phyloP scores from a whole-genome alignment of 2,329 filamentous ascomycete species.

The Sclerotinia subarctica region DNA sequence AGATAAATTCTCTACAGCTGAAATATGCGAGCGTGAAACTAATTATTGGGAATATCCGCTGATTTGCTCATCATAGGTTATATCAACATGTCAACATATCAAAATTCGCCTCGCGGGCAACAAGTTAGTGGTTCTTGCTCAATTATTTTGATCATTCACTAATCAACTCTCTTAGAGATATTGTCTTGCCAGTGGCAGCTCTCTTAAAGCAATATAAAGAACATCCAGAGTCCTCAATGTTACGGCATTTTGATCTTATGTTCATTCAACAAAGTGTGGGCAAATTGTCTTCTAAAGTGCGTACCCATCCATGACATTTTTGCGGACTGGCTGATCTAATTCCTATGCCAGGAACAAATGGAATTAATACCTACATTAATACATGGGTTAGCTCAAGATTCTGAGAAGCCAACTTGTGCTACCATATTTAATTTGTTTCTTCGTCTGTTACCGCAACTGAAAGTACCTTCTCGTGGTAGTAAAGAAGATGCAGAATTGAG shows the following conservation, averaged over 20 bases:
- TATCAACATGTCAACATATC: slow-evolving; percentile 68
- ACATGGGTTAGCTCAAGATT: slow-evolving; percentile 61
- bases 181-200: slow-evolving; percentile 79
- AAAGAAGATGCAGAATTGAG: slow-evolving; percentile 72
- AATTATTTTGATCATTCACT: slow-evolving; percentile 11
- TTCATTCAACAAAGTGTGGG: slow-evolving; percentile 84
- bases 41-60: neutral
- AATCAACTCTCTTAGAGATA: slow-evolving; percentile 38
- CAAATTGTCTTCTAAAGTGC: slow-evolving; percentile 50
- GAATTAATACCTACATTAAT: slow-evolving; percentile 70
- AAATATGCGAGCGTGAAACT: neutral
- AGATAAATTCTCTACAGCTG: too few relatives aligned
- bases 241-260: slow-evolving; percentile 83
- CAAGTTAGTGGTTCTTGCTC: slow-evolving; percentile 31
- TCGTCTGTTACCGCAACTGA: slow-evolving; percentile 67
- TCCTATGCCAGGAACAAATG: slow-evolving; percentile 55
- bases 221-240: slow-evolving; percentile 61
- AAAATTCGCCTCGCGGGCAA: slow-evolving; percentile 50
- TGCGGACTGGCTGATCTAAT: neutral
- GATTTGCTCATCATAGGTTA: slow-evolving; percentile 46
- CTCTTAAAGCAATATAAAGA: slow-evolving; percentile 89
- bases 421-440: slow-evolving; percentile 81
- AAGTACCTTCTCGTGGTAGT: slow-evolving; percentile 71
- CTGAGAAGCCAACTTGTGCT: slow-evolving; percentile 52
- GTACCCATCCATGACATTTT: slow-evolving; percentile 32